Percentiles rank a stretch among this genome's conserved stretches.
These are phyloP conservation scores for Brassica napus DNA, from an alignment of 345 rosid species.

Conservation along the genomic window DNA sequence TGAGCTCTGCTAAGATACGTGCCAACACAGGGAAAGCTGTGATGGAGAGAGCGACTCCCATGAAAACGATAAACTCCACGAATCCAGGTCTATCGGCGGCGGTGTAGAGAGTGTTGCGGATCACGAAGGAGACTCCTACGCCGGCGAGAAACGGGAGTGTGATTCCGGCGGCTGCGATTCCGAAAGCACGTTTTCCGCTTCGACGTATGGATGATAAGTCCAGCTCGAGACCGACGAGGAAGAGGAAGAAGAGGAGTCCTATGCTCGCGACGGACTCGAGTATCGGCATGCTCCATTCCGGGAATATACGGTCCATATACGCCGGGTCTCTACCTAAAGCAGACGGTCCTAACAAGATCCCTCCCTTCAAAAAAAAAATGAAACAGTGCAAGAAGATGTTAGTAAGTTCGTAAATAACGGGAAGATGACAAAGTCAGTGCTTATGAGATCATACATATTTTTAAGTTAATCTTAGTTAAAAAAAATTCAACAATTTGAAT, in stretches of 20 bases:
- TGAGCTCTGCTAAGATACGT: constrained; percentile 86
- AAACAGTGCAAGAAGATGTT: not conserved
- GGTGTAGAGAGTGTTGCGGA: constrained; percentile 48
- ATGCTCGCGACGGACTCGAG: constrained; percentile 78
- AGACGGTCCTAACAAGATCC: constrained; percentile 80
- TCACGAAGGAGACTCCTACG: constrained; percentile 62
- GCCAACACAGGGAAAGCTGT: constrained; percentile 95
- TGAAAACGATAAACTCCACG: constrained; percentile 68
- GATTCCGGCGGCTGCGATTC: constrained; percentile 75
- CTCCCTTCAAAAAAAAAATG: constrained; percentile 53
- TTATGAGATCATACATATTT: not conserved
- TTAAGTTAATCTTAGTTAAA: not conserved
- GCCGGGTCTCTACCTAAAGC: constrained; percentile 62
- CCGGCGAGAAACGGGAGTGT: constrained; percentile 68
- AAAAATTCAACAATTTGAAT: not conserved
- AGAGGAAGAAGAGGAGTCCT: constrained; percentile 86
- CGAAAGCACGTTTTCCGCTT: constrained; percentile 65
- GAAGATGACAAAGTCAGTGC: not conserved
- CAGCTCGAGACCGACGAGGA: constrained; percentile 88
- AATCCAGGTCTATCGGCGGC: constrained; percentile 58
- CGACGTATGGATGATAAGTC: constrained; percentile 66
- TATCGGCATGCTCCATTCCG: constrained; percentile 68
- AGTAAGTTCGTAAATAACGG: not conserved
- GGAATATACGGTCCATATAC: constrained; percentile 61
- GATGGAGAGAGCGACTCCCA: constrained; percentile 91